Base-by-base conservation (phyloP, 202 grass and related monocot species). In the Elaeis oleifera region DNA sequence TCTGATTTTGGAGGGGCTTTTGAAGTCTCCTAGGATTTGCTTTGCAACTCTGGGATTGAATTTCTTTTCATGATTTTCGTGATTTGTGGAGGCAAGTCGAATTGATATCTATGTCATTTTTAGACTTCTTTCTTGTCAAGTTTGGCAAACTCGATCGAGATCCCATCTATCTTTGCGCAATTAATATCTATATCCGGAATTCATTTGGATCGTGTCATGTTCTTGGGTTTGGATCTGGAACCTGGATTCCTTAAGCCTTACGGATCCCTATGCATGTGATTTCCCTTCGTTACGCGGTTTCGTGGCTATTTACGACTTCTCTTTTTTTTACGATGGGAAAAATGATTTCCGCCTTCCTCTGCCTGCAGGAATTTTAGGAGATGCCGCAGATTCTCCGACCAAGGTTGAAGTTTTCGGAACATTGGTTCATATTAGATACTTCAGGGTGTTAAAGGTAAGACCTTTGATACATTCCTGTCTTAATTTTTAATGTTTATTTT, bases 241-340 rank as follows among this genome's bases (percentile, higher is more conserved):
- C 61, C 23, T 69, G 56, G 80, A 74, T 89, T 89, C 74, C 82
- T 89, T 99, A 71, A 82, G 80, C 70, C 56, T 89, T 85, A 94
- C 88, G 88, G 78, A 77, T 92, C 77, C 80, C 72, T 75, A 74
- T 84, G 82, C 85, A 80, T 79, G 75, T 84, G 78, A 81, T 71
- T 82, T 80, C 85, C 71, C 79, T 75, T 89, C 63, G 66, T 76
- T 71, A 67, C 71, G 78, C 69, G 79, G 82, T 84, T 86, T 86
- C 61, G 78, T 49, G 60, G 57, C 78, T 27, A 79, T 79, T 87
- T 95, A 44, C 36, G 11, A 11, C 36, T 44, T 44, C 9, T 61
- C 84, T 90, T 71, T 18, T 21, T 51, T 83, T 50, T n/a, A 69
- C 60, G 77, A 84, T 71, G 71, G 23, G 18, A 55, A 74, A 20